Conservation (phyloP, 441 rosid species). For the Gossypium schwendimanii region DNA sequence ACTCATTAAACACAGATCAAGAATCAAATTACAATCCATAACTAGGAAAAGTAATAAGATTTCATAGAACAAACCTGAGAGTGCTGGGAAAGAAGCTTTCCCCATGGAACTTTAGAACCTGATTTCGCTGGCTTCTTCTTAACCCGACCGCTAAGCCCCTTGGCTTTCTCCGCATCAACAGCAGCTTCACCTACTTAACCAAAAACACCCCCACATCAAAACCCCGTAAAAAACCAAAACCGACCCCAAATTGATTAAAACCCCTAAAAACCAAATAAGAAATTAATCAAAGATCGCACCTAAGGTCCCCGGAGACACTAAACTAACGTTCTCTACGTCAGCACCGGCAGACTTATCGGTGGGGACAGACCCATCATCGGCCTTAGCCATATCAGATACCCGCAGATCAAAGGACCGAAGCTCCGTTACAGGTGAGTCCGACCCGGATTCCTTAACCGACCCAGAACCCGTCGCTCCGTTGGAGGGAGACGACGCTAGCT, state of each 20-base stretch:
- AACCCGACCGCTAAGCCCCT: slow-evolving; percentile 25
- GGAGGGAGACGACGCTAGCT: slow-evolving; percentile 42
- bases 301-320: slow-evolving; percentile 38
- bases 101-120: slow-evolving; percentile 64
- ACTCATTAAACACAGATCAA: slow-evolving; percentile 2
- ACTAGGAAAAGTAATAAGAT: neutral
- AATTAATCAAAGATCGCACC: slow-evolving; percentile 37
- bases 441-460: slow-evolving; percentile 46
- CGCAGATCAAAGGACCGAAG: slow-evolving; percentile 62
- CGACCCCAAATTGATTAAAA: neutral
- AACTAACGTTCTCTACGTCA: slow-evolving; percentile 35
- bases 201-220: slow-evolving; percentile 5
- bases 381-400: slow-evolving; percentile 32
- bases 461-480: slow-evolving; percentile 27
- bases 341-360: slow-evolving; percentile 44
- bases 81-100: slow-evolving; percentile 78
- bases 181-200: slow-evolving; percentile 39
- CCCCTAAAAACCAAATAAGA: slow-evolving; percentile 1
- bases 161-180: slow-evolving; percentile 43
- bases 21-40: neutral
- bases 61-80: slow-evolving; percentile 42
- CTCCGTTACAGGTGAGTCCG: slow-evolving; percentile 50
- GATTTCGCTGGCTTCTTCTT: slow-evolving; percentile 50
- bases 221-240: slow-evolving; percentile 14
- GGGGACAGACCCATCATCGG: slow-evolving; percentile 27